These are phyloP conservation scores for Solanum paucissectum DNA, from an alignment of 257 asterid genomes.

Conservation along the genomic window DNA sequence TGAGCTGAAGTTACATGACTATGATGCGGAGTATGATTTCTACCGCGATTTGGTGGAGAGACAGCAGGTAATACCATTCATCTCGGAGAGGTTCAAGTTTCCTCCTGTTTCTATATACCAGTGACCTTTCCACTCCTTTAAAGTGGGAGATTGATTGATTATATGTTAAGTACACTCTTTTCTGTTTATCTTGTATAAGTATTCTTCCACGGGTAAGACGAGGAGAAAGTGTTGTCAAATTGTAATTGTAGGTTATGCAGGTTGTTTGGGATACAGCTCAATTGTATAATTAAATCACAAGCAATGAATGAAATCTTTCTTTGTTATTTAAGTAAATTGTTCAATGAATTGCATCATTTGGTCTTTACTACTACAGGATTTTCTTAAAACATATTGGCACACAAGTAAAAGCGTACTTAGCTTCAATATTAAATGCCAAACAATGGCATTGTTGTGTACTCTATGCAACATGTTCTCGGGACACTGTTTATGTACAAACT, in stretches of 20 bases:
- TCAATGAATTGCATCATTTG: not conserved
- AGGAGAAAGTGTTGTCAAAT: not conserved
- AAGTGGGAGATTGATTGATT: not conserved
- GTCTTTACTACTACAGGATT: not conserved
- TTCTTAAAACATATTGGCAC: not conserved
- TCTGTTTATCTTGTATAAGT: not conserved
- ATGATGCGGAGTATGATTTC: conserved; percentile 85
- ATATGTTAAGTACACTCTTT: not conserved
- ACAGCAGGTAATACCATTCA: conserved; percentile 56
- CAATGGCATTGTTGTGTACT: not conserved
- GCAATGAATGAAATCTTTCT: not conserved
- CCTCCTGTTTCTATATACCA: conserved; percentile 63
- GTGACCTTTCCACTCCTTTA: conserved; percentile 11
- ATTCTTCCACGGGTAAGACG: not conserved
- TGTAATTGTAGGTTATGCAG: not conserved
- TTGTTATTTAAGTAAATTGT: not conserved
- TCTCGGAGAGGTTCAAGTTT: conserved; percentile 53
- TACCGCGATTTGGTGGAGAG: conserved; percentile 50
- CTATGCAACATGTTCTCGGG: not conserved
- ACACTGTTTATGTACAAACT: not conserved
- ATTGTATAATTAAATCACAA: conserved; percentile 2
- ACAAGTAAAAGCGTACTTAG: not conserved
- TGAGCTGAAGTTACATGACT: conserved; percentile 82
- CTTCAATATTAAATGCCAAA: not conserved
- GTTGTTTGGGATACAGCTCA: conserved; percentile 1